Base-by-base conservation (phyloP, 495 filamentous ascomycete genomes). In the Penicillium samsonianum region DNA sequence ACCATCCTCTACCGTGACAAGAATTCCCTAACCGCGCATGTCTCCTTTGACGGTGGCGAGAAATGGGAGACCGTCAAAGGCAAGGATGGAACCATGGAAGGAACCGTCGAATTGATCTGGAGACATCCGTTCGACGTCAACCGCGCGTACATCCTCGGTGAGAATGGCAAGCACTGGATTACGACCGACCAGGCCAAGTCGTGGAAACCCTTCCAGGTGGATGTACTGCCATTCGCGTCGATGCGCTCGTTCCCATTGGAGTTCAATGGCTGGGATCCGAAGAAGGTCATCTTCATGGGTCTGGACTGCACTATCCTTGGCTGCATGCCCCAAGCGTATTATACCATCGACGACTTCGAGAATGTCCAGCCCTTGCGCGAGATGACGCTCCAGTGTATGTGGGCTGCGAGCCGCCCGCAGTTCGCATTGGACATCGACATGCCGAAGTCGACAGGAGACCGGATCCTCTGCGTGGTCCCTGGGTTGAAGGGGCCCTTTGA, bases 321-420 rank as follows among this genome's bases (percentile, higher is more conserved):
- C n/a, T 78, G 78, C 42, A 57, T 69, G 43, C 70, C 74, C 35
- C 66, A 77, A 65, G 78, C 86, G 20, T 87, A 81, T 68, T 97
- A 96, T 65, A 98, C 94, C 2, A 85, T 77, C 16, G 84, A 98
- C 69, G 89, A 89, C 49, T 98, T 98, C 74, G 71, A 86, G 41
- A 82, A 78, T 8, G 67, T 83, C 30, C 79, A 87, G 53, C 61
- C 76, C 17, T 77, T 98, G 58, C 80, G 84, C 26, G 77, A 80
- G 28, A 77, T 82, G 43, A 87, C 88, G 3, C 76, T 82, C 33
- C 83, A 85, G 51, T 98, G 94, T 70, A 81, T 86, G 57, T 98
- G 91, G 86, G 94, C 93, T 11, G 87, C 87, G 52, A 83, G 84
- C 12, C 85, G 87, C 19, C 80, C 86, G 7, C 68, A 84, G 41